Conservation (phyloP, 208 protist species). For the Endotrypanum monterogeii region DNA sequence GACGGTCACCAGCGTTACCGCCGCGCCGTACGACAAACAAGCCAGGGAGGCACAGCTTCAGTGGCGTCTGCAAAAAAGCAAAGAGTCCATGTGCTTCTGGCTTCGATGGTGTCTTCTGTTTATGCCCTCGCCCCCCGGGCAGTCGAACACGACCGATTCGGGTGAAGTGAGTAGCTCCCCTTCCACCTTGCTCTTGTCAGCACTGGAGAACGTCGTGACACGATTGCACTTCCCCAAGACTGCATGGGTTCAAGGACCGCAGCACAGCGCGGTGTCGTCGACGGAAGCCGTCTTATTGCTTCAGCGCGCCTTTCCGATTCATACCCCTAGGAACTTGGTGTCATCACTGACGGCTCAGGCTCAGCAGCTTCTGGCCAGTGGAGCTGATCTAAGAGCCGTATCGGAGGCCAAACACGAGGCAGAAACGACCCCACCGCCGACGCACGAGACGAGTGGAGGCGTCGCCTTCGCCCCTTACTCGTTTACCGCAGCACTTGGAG, state of each 20-base stretch:
- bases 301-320: constrained; percentile 15
- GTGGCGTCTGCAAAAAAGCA: constrained; percentile 16
- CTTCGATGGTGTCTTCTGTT: constrained; percentile 24
- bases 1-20: not conserved
- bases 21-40: not conserved
- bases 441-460: not conserved
- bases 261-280: not conserved
- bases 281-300: constrained; percentile 12
- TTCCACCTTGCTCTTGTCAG: not conserved
- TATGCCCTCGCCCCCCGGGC: not conserved
- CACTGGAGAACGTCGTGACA: not conserved
- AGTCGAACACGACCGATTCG: not conserved
- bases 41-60: constrained; percentile 3
- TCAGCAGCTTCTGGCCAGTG: constrained; percentile 8
- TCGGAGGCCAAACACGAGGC: not conserved
- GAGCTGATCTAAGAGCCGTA: not conserved
- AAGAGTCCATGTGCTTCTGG: constrained; percentile 30
- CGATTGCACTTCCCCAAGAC: not conserved
- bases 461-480: constrained; percentile 16
- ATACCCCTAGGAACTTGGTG: not conserved
- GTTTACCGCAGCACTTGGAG: constrained; percentile 6
- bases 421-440: not conserved
- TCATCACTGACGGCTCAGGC: constrained; percentile 8
- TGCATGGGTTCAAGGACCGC: not conserved
- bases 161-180: not conserved